Conservation (phyloP, 805 yeast species). For the Myxozyma vanderwaltii region DNA sequence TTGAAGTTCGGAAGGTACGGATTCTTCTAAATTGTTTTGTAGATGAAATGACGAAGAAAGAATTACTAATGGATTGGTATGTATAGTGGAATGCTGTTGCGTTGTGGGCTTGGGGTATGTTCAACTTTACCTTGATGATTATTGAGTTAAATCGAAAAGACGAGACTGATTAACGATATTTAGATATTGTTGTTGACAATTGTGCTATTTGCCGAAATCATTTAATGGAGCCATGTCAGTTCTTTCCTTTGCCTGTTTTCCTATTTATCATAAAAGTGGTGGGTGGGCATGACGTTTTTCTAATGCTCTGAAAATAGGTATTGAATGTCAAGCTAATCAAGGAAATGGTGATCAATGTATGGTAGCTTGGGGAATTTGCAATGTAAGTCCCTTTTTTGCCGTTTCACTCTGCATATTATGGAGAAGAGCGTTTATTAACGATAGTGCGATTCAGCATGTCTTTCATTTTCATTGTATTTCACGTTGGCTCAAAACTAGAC, state of each 20-base stretch:
- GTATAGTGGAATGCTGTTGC: conserved; percentile 93
- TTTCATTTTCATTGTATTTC: conserved; percentile 96
- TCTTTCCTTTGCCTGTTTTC: neutral
- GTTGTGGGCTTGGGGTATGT: conserved; percentile 96
- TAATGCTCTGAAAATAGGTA: conserved; percentile 33
- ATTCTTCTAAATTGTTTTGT: too few relatives aligned
- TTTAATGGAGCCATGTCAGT: conserved; percentile 87
- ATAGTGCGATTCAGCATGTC: conserved; percentile 59
- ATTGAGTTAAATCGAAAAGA: neutral
- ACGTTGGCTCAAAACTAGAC: conserved; percentile 92
- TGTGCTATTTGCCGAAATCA: conserved; percentile 99
- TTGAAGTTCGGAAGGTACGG: conserved; percentile 76
- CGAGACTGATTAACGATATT: conserved; percentile 12
- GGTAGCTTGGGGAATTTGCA: conserved; percentile 97
- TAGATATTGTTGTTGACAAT: conserved; percentile 82
- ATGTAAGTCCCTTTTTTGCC: conserved; percentile 42
- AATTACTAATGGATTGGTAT: neutral
- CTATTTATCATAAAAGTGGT: too few relatives aligned
- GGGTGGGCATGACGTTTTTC: too few relatives aligned
- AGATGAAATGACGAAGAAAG: too few relatives aligned
- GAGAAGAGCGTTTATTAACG: neutral
- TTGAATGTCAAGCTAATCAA: conserved; percentile 89
- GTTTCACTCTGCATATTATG: neutral
- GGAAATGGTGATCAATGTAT: conserved; percentile 75
- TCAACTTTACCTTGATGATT: too few relatives aligned